Base-by-base conservation (phyloP, 179 eudicot genomes). In the Drosera spatulata region DNA sequence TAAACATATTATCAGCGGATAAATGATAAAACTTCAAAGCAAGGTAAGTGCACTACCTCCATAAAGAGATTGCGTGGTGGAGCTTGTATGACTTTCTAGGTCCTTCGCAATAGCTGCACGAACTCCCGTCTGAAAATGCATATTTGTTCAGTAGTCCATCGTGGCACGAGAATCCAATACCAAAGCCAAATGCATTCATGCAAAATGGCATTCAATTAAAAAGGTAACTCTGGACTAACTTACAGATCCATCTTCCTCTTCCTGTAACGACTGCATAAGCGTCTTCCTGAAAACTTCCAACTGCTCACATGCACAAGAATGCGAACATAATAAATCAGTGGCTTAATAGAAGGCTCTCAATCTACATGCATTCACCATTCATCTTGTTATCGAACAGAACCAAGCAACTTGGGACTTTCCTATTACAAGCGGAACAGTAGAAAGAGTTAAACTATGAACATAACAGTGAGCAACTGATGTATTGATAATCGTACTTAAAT, bases 191-290 rank as follows among this genome's bases (percentile, higher is more conserved):
- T 22, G 33, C 33, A 22, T 22, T 22, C 33, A 22, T 22, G 33
- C 33, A 22, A 22, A 22, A 22, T 22, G 33, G 33, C 33, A 1
- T 22, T 0, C 33, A 22, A 22, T 22, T 22, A 22, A 22, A 22
- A 22, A 37, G 41, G 39, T 6, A 2, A 7, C 41, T 7, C 41
- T 33, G 10, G 53, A 50, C 15, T 9, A 46, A 67, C 89, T 80
- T 69, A 91, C 98, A 12, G 95, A 55, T 48, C 52, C 75, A 47
- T 83, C 91, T n/a, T 84, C 96, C 8, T 91, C 97, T 46, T 85
- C 98, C 70, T 91, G 84, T 69, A 91, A 91, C 62, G 98, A 91
- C 55, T 64, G 77, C 96, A 91, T 84, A 50, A 91, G 96, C 22
- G 95, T 86, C 78, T 85, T 88, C 68, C 89, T 82, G 71, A 91